phyloP scores from a whole-genome alignment of 306 rosid species.

The Vigna radiata region DNA sequence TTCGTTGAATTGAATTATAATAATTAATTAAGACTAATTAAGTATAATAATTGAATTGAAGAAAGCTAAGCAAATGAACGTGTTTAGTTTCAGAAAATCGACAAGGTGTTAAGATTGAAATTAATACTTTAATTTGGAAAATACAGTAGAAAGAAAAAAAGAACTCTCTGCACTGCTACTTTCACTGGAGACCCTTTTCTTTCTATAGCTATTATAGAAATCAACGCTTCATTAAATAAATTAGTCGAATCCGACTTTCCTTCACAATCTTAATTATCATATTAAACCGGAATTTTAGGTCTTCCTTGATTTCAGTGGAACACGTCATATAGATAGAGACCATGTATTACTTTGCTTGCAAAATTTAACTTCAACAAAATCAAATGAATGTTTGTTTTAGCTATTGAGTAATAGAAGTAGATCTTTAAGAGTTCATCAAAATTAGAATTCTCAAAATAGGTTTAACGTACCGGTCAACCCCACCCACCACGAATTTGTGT shows the following conservation, averaged over 20 bases:
- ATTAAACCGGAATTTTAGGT: slow-evolving; percentile 39
- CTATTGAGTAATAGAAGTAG: no score
- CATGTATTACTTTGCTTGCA: no score
- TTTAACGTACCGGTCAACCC: no score
- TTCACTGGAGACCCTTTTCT: neutral
- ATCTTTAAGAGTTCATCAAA: no score
- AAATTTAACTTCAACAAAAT: no score
- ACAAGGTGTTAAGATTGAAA: neutral
- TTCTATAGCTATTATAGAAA: neutral
- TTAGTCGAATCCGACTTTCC: slow-evolving; percentile 12
- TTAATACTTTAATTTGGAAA: slow-evolving; percentile 16
- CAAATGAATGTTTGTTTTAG: no score
- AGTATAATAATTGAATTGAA: neutral
- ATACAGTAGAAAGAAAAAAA: neutral
- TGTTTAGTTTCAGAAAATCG: slow-evolving; percentile 40
- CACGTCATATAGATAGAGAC: neutral
- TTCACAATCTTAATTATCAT: neutral
- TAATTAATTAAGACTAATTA: neutral
- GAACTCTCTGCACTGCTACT: neutral
- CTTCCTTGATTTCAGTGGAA: slow-evolving; percentile 1
- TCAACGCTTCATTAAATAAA: neutral
- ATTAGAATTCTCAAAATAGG: no score
- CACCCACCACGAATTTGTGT: no score
- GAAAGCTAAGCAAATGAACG: slow-evolving; percentile 28
- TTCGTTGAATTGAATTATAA: slow-evolving; percentile 6